Evolutionary conservation across 2,329 filamentous ascomycete species (phyloP), one percentile per base, ranked within the genome.

Genomic region (Neonectria coccinea): DNA sequence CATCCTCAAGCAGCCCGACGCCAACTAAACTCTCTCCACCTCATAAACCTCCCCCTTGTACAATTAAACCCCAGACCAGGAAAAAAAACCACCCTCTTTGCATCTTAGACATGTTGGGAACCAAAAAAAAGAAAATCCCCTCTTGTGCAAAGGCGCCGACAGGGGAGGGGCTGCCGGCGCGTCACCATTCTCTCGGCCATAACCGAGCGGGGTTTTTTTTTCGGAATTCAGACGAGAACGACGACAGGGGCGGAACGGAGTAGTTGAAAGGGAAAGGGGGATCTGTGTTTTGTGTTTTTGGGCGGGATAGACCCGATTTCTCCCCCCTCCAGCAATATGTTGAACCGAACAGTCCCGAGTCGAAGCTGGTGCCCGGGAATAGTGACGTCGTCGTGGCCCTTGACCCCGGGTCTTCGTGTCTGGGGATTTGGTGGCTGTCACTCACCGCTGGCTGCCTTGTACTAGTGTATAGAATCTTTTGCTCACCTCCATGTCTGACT

Each of bases 1-100:
- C 86, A 97, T 97, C 84, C 81, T 94, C 78, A 89, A 88, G 82
- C 94, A 97, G 86, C 94, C 94, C 77, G 94, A 97, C 82, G 94
- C 94, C 87, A 88, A 87, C 90, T 88, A 84, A 79, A 74, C 48
- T 36, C 55, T 51, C 39, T 31, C 55, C 64, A 54, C 31, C 55
- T 50, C 58, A 57, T 39, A 36, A 31, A 36, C 62, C 67, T 63
- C 59, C 69, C 64, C 60, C 55, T 70, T 75, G 71, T 75, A 75
- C 69, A 73, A 74, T 74, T 69, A 73, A 33, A 51, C 39, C 63
- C 59, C 63, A 47, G 54, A 60, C 14, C 53, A 48, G 42, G 41
- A 33, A 22, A 33, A 39, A 60, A 33, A 33, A 39, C 58, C 60
- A 48, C 42, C 48, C 63, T 56, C 55, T 62, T 62, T 42, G 52